A percentile compares a stretch with the other conserved stretches of the same genome.
Conservation (phyloP, 2,329 filamentous ascomycete species). For the Fusarium illudens region DNA sequence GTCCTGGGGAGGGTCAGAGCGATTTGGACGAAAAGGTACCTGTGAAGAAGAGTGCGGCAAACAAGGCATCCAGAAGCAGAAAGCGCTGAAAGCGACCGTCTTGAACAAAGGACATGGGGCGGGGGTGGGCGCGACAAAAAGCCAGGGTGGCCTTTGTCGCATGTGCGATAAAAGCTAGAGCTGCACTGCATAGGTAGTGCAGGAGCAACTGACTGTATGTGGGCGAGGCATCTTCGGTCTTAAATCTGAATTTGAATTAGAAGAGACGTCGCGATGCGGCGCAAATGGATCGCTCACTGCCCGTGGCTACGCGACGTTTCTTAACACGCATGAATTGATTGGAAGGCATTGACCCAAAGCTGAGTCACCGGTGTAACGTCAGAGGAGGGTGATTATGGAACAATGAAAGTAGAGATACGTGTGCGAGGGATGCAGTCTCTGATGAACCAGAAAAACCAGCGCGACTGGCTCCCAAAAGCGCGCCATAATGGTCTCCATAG, state of each 20-base stretch:
- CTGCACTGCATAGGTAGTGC: conserved; percentile 22
- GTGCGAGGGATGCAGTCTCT: not conserved
- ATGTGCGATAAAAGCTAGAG: conserved; percentile 13
- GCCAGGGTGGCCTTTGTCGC: conserved; percentile 30
- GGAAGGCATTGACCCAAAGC: conserved; percentile 26
- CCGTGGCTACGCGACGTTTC: conserved; percentile 6
- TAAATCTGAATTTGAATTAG: conserved; percentile 14
- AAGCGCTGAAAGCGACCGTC: conserved; percentile 39
- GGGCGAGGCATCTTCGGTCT: conserved; percentile 6
- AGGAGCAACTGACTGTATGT: conserved; percentile 12
- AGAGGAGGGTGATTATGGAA: conserved; percentile 20
- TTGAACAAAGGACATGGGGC: conserved; percentile 5
- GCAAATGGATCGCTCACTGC: conserved; percentile 15
- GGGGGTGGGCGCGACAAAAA: conserved; percentile 11
- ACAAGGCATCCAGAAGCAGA: conserved; percentile 52
- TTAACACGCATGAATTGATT: conserved; percentile 23
- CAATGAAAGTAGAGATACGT: conserved; percentile 32
- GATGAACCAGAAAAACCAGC: conserved; percentile 19
- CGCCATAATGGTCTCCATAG: not conserved
- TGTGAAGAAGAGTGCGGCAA: conserved; percentile 50
- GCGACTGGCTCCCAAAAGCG: not conserved
- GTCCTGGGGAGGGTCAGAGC: conserved; percentile 76
- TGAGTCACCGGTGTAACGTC: conserved; percentile 40
- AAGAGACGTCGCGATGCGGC: conserved; percentile 5
- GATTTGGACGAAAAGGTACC: conserved; percentile 56